These are phyloP conservation scores for Rhizopogon rudus DNA, from an alignment of 768 basidiomycete species.

Conservation along the genomic window DNA sequence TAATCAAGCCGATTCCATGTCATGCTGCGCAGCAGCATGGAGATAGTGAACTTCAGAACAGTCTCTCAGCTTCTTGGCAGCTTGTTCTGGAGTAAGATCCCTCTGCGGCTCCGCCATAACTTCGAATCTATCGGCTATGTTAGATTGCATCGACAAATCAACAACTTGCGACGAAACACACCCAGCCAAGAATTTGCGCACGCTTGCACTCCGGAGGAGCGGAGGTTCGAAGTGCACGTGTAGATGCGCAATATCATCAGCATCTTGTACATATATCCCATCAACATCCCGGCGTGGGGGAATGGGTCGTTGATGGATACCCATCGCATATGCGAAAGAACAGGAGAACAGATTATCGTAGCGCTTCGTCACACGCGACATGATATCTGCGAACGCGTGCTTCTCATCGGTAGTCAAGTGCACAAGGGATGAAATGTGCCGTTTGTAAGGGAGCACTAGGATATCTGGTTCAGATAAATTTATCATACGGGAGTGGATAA, in stretches of 20 bases:
- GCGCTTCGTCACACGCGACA: conserved; percentile 58
- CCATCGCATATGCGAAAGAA: conserved; percentile 94
- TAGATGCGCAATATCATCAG: conserved; percentile 64
- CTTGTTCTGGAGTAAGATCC: conserved; percentile 87
- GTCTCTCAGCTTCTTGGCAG: conserved; percentile 58
- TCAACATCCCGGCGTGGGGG: conserved; percentile 32
- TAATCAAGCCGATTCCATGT: too few species aligned
- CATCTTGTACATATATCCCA: conserved; percentile 27
- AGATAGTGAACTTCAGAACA: conserved; percentile 61
- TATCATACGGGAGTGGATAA: not conserved
- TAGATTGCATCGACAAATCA: conserved; percentile 1
- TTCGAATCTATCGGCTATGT: conserved; percentile 56
- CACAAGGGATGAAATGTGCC: conserved; percentile 72
- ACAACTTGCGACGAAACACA: conserved; percentile 28
- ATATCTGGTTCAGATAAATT: conserved; percentile 1
- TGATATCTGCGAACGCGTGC: conserved; percentile 56
- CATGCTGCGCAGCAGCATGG: not conserved
- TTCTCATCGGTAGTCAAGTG: conserved; percentile 61
- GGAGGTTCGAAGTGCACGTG: conserved; percentile 89
- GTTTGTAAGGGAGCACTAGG: conserved; percentile 67
- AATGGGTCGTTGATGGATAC: conserved; percentile 80
- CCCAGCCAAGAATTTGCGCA: conserved; percentile 91
- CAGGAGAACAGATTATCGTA: conserved; percentile 82
- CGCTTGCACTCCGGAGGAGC: conserved; percentile 71
- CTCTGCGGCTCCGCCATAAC: conserved; percentile 88